Conservation (phyloP, 2,329 filamentous ascomycete genomes). For the Cordyceps fumosorosea region DNA sequence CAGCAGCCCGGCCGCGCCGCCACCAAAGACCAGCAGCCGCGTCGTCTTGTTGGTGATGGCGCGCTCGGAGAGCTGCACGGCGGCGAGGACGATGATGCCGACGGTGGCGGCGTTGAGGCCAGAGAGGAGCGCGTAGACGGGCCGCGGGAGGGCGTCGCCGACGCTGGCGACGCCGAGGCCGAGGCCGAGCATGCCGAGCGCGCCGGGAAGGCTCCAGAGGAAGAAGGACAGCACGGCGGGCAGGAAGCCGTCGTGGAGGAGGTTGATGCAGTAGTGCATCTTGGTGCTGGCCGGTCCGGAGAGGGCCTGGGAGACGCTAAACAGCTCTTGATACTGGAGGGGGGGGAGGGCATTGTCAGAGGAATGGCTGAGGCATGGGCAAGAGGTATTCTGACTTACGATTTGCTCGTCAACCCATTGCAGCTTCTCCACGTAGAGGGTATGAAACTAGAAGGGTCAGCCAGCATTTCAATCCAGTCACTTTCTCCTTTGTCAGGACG, state of each 20-base stretch:
- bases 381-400: conserved; percentile 27
- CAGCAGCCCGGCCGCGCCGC: conserved; percentile 57
- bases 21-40: conserved; percentile 56
- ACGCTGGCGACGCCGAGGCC: conserved; percentile 59
- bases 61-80: conserved; percentile 60
- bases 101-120: conserved; percentile 68
- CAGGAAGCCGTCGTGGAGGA: conserved; percentile 54
- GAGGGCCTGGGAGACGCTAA: conserved; percentile 61
- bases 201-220: conserved; percentile 63
- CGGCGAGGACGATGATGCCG: conserved; percentile 64
- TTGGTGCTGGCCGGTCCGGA: conserved; percentile 65
- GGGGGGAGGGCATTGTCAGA: neutral
- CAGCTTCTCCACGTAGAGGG: conserved; percentile 52
- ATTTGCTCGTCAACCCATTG: conserved; percentile 65
- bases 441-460: conserved; percentile 38
- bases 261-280: conserved; percentile 61
- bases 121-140: conserved; percentile 63
- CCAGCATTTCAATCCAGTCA: neutral
- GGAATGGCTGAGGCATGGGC: neutral
- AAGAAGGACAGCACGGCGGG: conserved; percentile 54
- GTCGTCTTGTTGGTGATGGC: conserved; percentile 60
- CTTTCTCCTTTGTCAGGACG: neutral
- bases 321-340: conserved; percentile 61
- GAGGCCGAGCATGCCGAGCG: conserved; percentile 62
- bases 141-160: conserved; percentile 47